Percentiles rank a stretch among this genome's conserved stretches.
phyloP scores from a whole-genome alignment of 257 asterid genomes.

The Przewalskia tangutica region DNA sequence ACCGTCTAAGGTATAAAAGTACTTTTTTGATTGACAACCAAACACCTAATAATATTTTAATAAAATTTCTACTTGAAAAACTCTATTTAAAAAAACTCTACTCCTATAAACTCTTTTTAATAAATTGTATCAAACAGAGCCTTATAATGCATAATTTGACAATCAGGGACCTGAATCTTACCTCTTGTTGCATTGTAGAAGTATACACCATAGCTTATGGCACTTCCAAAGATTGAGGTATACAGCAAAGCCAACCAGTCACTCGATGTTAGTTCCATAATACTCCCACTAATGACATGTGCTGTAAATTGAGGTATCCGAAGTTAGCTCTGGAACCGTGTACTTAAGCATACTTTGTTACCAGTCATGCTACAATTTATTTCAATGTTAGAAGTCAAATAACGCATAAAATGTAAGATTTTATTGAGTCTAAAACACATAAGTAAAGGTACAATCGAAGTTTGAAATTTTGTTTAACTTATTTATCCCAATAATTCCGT shows the following conservation, averaged over 20 bases:
- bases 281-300: constrained; percentile 51
- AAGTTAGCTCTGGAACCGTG: not conserved
- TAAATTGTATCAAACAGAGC: no score
- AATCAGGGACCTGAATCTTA: constrained; percentile 13
- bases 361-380: not conserved
- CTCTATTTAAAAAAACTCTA: no score
- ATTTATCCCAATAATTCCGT: no score
- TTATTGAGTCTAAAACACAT: no score
- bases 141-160: not conserved
- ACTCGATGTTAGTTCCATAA: constrained; percentile 41
- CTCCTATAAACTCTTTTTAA: no score
- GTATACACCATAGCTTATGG: constrained; percentile 92
- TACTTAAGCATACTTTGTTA: not conserved
- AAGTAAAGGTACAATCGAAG: no score
- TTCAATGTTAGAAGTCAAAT: not conserved
- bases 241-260: constrained; percentile 72
- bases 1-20: no score
- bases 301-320: constrained; percentile 37
- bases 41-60: no score
- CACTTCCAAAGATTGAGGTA: constrained; percentile 90
- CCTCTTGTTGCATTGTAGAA: constrained; percentile 96
- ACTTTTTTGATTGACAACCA: no score
- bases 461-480: no score
- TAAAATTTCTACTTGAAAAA: no score
- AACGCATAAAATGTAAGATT: no score